Evolutionary conservation across 495 filamentous ascomycete genomes (phyloP).

Genomic region (Neurospora sp.): DNA sequence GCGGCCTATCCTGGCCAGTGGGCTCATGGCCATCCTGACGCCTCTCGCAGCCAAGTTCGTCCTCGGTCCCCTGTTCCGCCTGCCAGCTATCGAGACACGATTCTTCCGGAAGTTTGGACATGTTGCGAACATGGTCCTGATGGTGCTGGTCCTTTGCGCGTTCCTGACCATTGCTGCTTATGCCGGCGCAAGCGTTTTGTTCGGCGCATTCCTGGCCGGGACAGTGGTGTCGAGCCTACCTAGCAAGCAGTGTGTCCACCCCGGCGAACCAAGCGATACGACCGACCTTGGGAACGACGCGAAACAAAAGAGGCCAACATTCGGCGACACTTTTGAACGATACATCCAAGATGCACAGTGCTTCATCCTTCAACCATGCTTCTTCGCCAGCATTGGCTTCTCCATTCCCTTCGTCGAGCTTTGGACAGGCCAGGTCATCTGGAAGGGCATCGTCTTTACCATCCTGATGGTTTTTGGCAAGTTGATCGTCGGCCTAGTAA

Average conservation of each 20-base stretch:
- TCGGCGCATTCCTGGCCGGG: constrained; percentile 62
- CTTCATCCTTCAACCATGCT: constrained; percentile 58
- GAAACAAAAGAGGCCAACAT: constrained; percentile 16
- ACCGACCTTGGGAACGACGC: constrained; percentile 7
- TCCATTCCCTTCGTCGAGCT: constrained; percentile 65
- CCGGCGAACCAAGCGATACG: neutral
- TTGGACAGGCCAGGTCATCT: constrained; percentile 53
- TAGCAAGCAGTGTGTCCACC: neutral
- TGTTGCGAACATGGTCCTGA: constrained; percentile 9
- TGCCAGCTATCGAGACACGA: neutral
- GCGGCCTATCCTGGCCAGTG: constrained; percentile 17
- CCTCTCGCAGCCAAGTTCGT: constrained; percentile 11
- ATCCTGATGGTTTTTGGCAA: constrained; percentile 62
- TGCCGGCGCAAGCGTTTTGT: constrained; percentile 58
- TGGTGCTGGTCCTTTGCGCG: constrained; percentile 10
- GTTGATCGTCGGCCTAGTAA: constrained; percentile 50
- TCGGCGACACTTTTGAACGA: constrained; percentile 38
- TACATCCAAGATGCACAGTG: constrained; percentile 45
- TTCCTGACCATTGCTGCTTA: constrained; percentile 17
- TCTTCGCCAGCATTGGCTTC: constrained; percentile 77
- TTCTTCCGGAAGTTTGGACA: constrained; percentile 3
- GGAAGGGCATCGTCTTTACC: constrained; percentile 63
- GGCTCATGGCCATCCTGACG: constrained; percentile 14
- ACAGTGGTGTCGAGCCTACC: constrained; percentile 36
- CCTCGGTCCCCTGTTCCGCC: constrained; percentile 7